phyloP scores from a whole-genome alignment of 148 eudicot species.

The Camellia japonica region DNA sequence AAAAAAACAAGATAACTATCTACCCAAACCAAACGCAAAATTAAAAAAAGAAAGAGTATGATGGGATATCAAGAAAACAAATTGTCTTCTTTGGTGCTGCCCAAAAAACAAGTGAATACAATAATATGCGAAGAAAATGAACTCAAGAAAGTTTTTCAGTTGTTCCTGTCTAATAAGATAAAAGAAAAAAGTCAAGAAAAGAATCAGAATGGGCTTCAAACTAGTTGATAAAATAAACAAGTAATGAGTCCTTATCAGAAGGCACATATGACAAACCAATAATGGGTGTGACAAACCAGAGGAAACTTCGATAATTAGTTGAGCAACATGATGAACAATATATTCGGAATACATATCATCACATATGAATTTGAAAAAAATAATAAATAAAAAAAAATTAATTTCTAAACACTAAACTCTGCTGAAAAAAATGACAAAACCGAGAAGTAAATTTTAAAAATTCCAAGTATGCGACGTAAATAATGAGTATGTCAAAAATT shows the following conservation, averaged over 20 bases:
- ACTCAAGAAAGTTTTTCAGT: background rate
- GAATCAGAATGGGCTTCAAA: background rate
- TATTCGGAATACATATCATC: background rate
- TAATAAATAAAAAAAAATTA: too few species aligned
- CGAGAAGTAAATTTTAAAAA: background rate
- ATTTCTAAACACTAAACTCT: background rate
- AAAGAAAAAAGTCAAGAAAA: background rate
- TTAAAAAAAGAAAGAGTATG: background rate
- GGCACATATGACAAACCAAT: background rate
- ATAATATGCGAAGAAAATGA: background rate
- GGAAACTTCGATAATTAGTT: background rate
- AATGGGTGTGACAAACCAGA: background rate
- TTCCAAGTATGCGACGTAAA: too few species aligned
- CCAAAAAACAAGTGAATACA: background rate
- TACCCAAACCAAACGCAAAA: background rate
- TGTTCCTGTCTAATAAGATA: background rate
- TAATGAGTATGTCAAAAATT: too few species aligned
- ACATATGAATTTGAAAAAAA: background rate
- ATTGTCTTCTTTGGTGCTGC: background rate
- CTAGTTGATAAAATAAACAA: background rate
- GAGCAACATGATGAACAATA: background rate
- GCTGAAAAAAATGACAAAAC: background rate
- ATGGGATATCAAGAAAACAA: background rate
- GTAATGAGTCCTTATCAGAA: constrained; percentile 3
- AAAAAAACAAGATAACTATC: background rate